Conservation (phyloP, 352 stramenopile genomes). For the Globisporangium alternatum region DNA sequence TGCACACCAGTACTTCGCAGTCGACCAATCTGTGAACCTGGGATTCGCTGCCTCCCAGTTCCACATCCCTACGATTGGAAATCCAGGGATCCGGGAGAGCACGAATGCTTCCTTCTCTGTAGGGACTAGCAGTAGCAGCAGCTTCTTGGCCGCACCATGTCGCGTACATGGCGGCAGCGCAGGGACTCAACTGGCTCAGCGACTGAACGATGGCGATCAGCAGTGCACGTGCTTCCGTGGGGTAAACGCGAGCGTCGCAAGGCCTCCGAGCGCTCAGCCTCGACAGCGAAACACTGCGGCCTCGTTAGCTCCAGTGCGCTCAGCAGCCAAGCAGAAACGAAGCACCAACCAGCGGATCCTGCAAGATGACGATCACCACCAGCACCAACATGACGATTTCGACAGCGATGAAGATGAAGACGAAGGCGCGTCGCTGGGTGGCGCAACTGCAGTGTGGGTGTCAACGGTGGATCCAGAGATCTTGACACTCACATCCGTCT, state of each 20-base stretch:
- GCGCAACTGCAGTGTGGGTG: constrained; percentile 3
- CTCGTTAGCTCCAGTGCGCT: not conserved
- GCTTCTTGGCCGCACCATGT: constrained; percentile 2
- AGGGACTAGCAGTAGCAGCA: not conserved
- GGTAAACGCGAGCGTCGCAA: constrained; percentile 20
- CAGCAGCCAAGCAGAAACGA: constrained; percentile 1
- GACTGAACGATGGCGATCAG: not conserved
- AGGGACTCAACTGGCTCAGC: constrained; percentile 2
- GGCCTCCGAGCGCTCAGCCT: not conserved
- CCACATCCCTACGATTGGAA: not conserved
- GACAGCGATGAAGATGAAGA: constrained; percentile 20
- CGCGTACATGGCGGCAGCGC: constrained; percentile 9
- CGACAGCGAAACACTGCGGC: not conserved
- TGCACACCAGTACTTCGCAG: constrained; percentile 17
- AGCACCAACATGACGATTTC: not conserved
- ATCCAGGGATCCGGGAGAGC: not conserved
- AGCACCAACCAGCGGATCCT: not conserved
- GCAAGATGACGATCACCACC: not conserved
- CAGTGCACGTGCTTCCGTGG: constrained; percentile 39
- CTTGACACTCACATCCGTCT: constrained; percentile 19
- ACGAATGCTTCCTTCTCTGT: not conserved
- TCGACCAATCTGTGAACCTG: constrained; percentile 4
- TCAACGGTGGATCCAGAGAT: constrained; percentile 15
- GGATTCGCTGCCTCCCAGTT: constrained; percentile 5
- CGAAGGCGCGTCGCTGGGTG: constrained; percentile 12